These are phyloP conservation scores for Epichloe hybrida DNA, from an alignment of 2,329 filamentous ascomycete species.

Conservation along the genomic window DNA sequence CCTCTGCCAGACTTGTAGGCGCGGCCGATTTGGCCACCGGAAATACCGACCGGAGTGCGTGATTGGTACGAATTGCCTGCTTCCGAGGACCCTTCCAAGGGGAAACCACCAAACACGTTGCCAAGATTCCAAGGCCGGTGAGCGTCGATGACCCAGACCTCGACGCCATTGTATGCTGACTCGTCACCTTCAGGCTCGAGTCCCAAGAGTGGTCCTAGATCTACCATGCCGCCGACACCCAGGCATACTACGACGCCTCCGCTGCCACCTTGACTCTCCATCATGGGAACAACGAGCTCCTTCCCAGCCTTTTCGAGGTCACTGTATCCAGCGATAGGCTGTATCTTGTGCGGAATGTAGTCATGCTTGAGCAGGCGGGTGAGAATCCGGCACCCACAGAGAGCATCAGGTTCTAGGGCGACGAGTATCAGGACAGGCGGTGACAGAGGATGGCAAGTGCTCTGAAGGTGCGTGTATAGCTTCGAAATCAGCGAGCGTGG, in stretches of 20 bases:
- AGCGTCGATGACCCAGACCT: constrained; percentile 89
- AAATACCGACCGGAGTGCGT: constrained; percentile 50
- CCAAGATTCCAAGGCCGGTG: constrained; percentile 87
- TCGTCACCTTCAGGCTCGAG: constrained; percentile 51
- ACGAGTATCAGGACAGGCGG: constrained; percentile 85
- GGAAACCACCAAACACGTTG: constrained; percentile 77
- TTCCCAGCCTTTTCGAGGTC: constrained; percentile 71
- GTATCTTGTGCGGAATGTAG: constrained; percentile 95
- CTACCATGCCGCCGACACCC: constrained; percentile 82
- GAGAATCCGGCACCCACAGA: constrained; percentile 90
- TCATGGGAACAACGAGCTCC: constrained; percentile 71
- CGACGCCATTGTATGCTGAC: constrained; percentile 66
- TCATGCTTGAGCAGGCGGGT: constrained; percentile 90
- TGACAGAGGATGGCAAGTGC: constrained; percentile 75
- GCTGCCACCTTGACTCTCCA: constrained; percentile 66
- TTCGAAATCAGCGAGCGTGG: constrained; percentile 80
- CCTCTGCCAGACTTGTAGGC: constrained; percentile 67
- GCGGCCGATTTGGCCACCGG: constrained; percentile 56
- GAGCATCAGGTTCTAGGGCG: constrained; percentile 84
- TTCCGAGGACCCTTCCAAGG: constrained; percentile 37
- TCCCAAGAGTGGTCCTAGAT: constrained; percentile 67
- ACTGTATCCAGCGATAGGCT: constrained; percentile 83
- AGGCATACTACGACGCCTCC: constrained; percentile 87
- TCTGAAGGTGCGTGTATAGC: constrained; percentile 80
- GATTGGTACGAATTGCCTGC: constrained; percentile 32